Evolutionary conservation across 345 rosid species (phyloP).

Genomic region (Hibiscus trionum): DNA sequence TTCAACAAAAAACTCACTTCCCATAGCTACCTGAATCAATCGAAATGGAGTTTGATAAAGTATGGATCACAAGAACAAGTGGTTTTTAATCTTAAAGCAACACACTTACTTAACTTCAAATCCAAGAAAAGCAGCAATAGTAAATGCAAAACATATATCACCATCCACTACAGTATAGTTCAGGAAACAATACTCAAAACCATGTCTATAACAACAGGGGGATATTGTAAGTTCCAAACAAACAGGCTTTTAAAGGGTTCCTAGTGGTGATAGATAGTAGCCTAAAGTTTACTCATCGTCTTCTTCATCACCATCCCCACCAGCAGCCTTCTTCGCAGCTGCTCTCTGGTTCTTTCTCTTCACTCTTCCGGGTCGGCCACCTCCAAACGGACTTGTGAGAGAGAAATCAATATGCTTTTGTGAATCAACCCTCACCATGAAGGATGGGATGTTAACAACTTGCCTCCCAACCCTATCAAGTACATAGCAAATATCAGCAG

Average conservation of each 20-base stretch:
- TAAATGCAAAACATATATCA: not conserved
- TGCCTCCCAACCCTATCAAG: constrained; percentile 36
- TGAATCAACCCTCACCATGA: constrained; percentile 34
- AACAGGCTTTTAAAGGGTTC: not conserved
- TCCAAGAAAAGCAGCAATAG: not conserved
- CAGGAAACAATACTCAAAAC: not conserved
- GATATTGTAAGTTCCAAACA: not conserved
- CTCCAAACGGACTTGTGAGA: constrained; percentile 36
- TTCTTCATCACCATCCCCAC: constrained; percentile 10
- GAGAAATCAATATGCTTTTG: constrained; percentile 36
- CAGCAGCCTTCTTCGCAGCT: constrained; percentile 28
- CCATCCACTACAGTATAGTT: not conserved
- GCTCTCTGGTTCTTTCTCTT: constrained; percentile 34
- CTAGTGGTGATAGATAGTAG: not conserved
- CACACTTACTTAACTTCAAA: not conserved
- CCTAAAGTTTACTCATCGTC: constrained; percentile 6
- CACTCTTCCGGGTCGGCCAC: constrained; percentile 41
- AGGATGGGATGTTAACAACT: constrained; percentile 36
- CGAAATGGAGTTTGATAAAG: not conserved
- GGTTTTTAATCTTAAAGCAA: not conserved
- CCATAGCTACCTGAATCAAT: too few species aligned
- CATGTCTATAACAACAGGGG: not conserved
- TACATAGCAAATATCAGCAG: not conserved
- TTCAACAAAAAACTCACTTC: too few species aligned
- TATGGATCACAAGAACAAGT: not conserved